Evolutionary conservation across 1,284 basidiomycete genomes (phyloP), one percentile per base, ranked within the genome.

Genomic region (Irpex sp.): DNA sequence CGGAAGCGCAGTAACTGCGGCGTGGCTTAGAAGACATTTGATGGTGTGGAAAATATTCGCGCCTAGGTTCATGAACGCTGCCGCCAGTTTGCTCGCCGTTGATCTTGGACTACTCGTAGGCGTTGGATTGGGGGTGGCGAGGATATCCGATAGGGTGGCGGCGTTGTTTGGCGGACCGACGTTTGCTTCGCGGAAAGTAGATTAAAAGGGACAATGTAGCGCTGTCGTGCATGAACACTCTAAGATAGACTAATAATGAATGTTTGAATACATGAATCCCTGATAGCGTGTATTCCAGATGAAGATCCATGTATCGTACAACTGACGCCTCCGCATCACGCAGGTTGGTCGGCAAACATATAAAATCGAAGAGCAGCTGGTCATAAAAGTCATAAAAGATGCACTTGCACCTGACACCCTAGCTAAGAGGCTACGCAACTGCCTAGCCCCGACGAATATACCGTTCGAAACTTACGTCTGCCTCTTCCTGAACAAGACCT

Each of bases 1-100:
- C 6, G 91, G 94, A 3, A 90, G 91, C 9, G 92, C 96, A 4
- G 81, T 91, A 5, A 93, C 92, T 71, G 92, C 96, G 0, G 93
- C 94, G 3, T 89, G 91, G 78, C 85, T 99, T 69, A 83, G 97
- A 70, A 82, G 98, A 58, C 98, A 99, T 82, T 82, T 99, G 75
- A 99, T 99, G 97, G 97, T 99, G 49, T 99, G 98, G 97, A 99
- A 99, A 83, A 93, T 99, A 5, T 99, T 99, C 80, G 97, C 97
- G 42, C 98, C 98, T 67, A 85, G 97, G 71, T 98, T 97, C 80
- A 97, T 99, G 93, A 80, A 90, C 15, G 93, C 90, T 0, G 94
- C 88, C 0, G 79, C 85, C 3, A 84, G 84, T 18, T 75, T 93
- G 42, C 49, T 90, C 4, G 85, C 84, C 2, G 86, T 92, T 2